These are phyloP conservation scores for Deinandra increscens DNA, from an alignment of 129 eudicot species.

Conservation along the genomic window DNA sequence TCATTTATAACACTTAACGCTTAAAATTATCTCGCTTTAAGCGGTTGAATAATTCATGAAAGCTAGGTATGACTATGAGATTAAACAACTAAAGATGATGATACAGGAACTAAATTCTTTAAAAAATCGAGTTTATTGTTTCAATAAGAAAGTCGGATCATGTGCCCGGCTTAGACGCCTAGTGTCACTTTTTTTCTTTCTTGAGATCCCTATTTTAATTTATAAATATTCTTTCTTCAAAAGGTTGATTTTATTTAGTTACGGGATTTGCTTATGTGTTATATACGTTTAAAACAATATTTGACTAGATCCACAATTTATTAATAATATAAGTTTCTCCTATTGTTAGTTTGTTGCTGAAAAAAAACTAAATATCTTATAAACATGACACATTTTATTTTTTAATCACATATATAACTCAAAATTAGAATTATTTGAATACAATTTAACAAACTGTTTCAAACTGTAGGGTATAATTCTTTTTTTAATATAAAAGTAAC, in stretches of 20 bases:
- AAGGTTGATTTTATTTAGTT: constrained; percentile 2
- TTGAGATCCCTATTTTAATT: constrained; percentile 22
- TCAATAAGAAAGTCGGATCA: constrained; percentile 19
- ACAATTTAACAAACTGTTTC: not conserved
- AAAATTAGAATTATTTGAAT: not conserved
- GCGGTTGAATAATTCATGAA: too few relatives aligned
- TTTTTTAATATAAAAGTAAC: too few relatives aligned
- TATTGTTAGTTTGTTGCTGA: not conserved
- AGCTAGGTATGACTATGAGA: too few relatives aligned
- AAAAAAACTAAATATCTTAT: not conserved
- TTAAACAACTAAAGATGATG: too few relatives aligned
- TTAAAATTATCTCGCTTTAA: too few relatives aligned
- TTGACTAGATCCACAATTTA: not conserved
- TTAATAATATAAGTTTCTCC: not conserved
- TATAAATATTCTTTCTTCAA: not conserved
- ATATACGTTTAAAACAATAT: not conserved
- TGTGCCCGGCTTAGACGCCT: constrained; percentile 28
- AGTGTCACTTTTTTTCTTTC: constrained; percentile 2
- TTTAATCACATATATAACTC: not conserved
- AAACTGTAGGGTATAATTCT: too few relatives aligned
- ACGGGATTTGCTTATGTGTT: not conserved
- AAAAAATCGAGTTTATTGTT: too few relatives aligned
- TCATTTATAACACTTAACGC: too few relatives aligned
- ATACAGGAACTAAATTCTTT: too few relatives aligned
- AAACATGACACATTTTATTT: not conserved